phyloP scores from a whole-genome alignment of 805 yeast species.

The Yarrowia osloensis region DNA sequence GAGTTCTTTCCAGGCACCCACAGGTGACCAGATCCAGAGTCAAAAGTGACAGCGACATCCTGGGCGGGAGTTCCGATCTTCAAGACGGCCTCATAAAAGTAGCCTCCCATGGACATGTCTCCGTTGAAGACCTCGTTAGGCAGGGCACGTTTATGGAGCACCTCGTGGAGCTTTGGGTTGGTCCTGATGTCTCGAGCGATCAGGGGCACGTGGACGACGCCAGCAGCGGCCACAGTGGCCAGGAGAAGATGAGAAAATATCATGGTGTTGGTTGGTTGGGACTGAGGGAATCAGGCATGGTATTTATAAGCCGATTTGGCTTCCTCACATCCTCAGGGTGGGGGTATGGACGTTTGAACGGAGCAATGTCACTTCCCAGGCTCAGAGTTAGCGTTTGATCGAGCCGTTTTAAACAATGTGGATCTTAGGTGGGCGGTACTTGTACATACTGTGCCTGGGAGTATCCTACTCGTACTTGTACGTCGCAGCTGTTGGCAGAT shows the following conservation, averaged over 20 bases:
- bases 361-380: too few species aligned
- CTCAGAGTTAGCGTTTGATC: too few species aligned
- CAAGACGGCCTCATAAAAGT: slow-evolving; percentile 30
- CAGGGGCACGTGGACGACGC: neutral
- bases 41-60: slow-evolving; percentile 54
- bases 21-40: slow-evolving; percentile 70
- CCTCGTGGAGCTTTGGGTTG: too few species aligned
- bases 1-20: slow-evolving; percentile 49
- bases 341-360: too few species aligned
- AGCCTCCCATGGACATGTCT: neutral
- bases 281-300: too few species aligned
- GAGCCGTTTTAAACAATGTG: too few species aligned
- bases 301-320: too few species aligned
- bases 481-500: too few species aligned
- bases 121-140: neutral
- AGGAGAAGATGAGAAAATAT: neutral
- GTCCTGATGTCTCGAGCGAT: neutral
- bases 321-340: too few species aligned
- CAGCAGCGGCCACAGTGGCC: neutral
- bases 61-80: slow-evolving; percentile 60
- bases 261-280: neutral
- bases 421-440: too few species aligned
- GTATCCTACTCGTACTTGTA: too few species aligned
- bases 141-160: neutral
- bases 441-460: too few species aligned